These are phyloP conservation scores for Podaxis carcinomalis DNA, from an alignment of 768 basidiomycete species.

Conservation along the genomic window DNA sequence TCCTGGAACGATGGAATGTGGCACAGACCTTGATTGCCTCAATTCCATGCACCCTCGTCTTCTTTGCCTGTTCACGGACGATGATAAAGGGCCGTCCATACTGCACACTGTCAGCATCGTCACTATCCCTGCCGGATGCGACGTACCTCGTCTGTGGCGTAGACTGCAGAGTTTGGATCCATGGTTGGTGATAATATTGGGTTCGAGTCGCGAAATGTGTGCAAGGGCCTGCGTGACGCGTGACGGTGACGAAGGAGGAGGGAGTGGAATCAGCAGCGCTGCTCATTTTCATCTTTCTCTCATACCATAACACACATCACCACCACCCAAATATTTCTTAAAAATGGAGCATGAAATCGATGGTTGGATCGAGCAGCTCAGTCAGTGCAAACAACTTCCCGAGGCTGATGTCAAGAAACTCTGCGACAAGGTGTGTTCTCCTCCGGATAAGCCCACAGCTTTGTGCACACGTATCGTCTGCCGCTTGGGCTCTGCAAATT, in stretches of 20 bases:
- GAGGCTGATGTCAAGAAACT: slow-evolving; percentile 96
- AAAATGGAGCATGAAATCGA: slow-evolving; percentile 80
- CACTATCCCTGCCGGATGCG: neutral
- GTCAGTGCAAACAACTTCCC: slow-evolving; percentile 94
- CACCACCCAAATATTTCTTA: slow-evolving; percentile 23
- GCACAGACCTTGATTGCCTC: slow-evolving; percentile 87
- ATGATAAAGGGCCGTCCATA: slow-evolving; percentile 98
- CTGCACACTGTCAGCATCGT: slow-evolving; percentile 33
- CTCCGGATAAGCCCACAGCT: slow-evolving; percentile 16
- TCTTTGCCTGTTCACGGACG: slow-evolving; percentile 87
- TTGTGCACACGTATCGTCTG: slow-evolving; percentile 5
- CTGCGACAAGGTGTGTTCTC: slow-evolving; percentile 88
- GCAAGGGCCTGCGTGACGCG: slow-evolving; percentile 25
- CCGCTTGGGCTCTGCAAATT: slow-evolving; percentile 9
- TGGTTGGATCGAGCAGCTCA: slow-evolving; percentile 94
- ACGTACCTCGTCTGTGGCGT: slow-evolving; percentile 80
- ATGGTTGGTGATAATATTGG: slow-evolving; percentile 25
- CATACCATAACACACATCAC: slow-evolving; percentile 26
- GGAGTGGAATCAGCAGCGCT: slow-evolving; percentile 23
- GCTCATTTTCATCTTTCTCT: slow-evolving; percentile 26
- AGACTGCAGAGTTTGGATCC: slow-evolving; percentile 63
- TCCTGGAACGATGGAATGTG: slow-evolving; percentile 1
- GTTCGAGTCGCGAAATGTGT: slow-evolving; percentile 29
- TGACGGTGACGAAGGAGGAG: slow-evolving; percentile 24
- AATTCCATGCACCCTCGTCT: slow-evolving; percentile 86